Conservation (phyloP, 331 rosid genomes). For the Phaseolus coccineus region DNA sequence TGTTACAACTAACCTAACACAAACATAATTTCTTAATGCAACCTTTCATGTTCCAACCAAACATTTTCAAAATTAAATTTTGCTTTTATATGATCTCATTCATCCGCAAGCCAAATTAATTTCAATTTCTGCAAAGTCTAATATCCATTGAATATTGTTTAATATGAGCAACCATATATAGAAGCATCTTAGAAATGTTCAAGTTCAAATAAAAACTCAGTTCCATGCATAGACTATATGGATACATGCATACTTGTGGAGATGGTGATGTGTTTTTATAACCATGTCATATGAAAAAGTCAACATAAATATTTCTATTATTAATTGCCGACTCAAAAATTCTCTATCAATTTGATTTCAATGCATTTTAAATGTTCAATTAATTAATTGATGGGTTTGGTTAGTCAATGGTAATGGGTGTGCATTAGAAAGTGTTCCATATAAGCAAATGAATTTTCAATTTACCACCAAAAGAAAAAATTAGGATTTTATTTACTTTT, state of each 20-base stretch:
- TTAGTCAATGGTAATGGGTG: neutral
- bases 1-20: slow-evolving; percentile 26
- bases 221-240: slow-evolving; percentile 37
- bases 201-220: neutral
- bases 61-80: neutral
- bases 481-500: too few species aligned
- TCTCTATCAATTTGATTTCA: slow-evolving; percentile 12
- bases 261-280: slow-evolving; percentile 13
- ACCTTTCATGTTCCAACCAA: slow-evolving; percentile 18
- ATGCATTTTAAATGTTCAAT: neutral
- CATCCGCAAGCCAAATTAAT: neutral
- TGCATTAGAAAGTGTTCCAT: too few species aligned
- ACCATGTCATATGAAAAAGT: slow-evolving; percentile 24
- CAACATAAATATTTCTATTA: slow-evolving; percentile 37
- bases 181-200: slow-evolving; percentile 1
- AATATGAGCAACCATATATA: neutral
- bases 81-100: neutral
- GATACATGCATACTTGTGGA: neutral
- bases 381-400: neutral
- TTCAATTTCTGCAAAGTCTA: slow-evolving; percentile 9
- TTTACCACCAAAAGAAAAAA: too few species aligned
- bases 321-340: slow-evolving; percentile 19
- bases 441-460: too few species aligned
- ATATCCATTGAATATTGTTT: slow-evolving; percentile 1
- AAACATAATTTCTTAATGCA: slow-evolving; percentile 14